phyloP scores from a whole-genome alignment of 148 eudicot species.

The Rhododendron mucronatum region DNA sequence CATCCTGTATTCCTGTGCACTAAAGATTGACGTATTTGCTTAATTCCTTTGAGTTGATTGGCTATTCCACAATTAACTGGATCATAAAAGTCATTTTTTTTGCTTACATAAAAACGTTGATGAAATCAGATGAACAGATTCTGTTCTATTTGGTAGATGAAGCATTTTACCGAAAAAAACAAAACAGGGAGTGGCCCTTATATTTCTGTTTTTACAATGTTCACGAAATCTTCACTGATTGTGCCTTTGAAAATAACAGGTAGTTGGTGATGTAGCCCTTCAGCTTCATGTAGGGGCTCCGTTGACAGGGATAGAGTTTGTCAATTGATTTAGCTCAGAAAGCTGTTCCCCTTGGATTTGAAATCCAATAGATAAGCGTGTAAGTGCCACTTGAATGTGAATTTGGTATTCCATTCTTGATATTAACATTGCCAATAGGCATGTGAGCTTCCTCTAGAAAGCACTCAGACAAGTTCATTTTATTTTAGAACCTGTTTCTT shows the following conservation, averaged over 20 bases:
- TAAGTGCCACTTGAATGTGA: background rate
- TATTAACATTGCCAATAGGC: background rate
- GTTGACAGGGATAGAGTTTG: constrained; percentile 62
- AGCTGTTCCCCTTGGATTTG: background rate
- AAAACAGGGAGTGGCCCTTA: background rate
- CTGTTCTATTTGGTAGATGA: background rate
- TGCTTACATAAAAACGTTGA: background rate
- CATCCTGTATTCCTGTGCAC: background rate
- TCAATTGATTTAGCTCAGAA: constrained; percentile 45
- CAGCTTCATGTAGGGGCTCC: constrained; percentile 63
- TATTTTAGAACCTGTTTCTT: no score
- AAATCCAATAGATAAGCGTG: background rate
- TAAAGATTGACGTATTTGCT: background rate
- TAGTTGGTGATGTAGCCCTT: constrained; percentile 82
- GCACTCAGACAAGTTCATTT: no score
- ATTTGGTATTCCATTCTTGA: background rate
- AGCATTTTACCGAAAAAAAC: background rate
- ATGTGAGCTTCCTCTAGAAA: background rate
- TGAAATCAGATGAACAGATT: background rate
- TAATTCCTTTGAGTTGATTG: no score
- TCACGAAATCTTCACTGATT: background rate
- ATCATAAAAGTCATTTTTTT: background rate
- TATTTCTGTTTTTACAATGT: background rate
- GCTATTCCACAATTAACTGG: background rate
- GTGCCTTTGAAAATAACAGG: constrained; percentile 37